Evolutionary conservation across 768 basidiomycete genomes (phyloP), one percentile per base, ranked within the genome.

Genomic region (Mycena rosella): DNA sequence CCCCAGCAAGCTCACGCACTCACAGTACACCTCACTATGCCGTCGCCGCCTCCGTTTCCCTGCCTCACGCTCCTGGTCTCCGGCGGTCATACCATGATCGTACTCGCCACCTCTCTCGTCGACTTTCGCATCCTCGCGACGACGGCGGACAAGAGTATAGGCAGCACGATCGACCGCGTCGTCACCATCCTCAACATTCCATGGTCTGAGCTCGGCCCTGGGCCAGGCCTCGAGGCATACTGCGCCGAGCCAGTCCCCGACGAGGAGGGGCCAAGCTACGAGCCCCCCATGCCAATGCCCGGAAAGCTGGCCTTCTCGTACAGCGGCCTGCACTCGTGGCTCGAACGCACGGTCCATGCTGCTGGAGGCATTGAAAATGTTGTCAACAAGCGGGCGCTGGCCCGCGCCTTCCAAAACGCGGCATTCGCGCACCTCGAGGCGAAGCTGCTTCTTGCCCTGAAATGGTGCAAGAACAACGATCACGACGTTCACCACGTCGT

Each of bases 81-180:
- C 0, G 97, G 97, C n/a, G 96, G 96, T 3, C 97, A 99, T 76
- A 96, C 96, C 0, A 83, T 98, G 42, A 85, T 99, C 40, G 84
- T 98, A 1, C 88, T 97, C 14, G 94, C 91, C 1, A 82, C 76
- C 0, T 89, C 90, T 2, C 76, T 78, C 29, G 81, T 80, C 7
- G 78, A 82, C 0, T 98, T 94, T 76, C 82, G 83, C 65, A 87
- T 92, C 42, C 80, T 98, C 30, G 91, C 92, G 0, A 91, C 90
- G 18, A 94, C 92, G 0, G 78, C 81, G 7, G 95, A 96, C 71
- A 88, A 88, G 73, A 89, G 88, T 64, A 86, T 96, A 24, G 95
- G 96, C 1, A 86, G 91, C 53, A 84, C 91, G 0, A 93, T 94
- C 72, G 96, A 98, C 81, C 95, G 95, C 75, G 91, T 91, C 14